These are phyloP conservation scores for Neurospora pannonica DNA, from an alignment of 495 filamentous ascomycete species.

Conservation along the genomic window DNA sequence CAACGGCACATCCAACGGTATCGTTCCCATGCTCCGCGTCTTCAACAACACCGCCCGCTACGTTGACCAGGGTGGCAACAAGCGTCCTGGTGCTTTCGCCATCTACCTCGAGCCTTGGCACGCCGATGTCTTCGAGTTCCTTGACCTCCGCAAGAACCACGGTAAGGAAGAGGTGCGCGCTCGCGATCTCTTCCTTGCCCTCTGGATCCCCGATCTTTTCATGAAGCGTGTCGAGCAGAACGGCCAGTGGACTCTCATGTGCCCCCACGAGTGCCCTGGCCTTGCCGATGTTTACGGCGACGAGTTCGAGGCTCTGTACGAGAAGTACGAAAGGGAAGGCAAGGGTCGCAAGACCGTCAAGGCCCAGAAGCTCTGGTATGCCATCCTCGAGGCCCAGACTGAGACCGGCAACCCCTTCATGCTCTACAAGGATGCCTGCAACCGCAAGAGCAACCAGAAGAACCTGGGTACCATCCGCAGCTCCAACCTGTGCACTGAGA, in stretches of 20 bases:
- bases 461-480: constrained; percentile 95
- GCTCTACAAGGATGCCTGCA: constrained; percentile 98
- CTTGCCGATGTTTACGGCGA: constrained; percentile 95
- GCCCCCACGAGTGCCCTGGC: constrained; percentile 89
- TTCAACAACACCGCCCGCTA: constrained; percentile 99
- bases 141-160: constrained; percentile 97
- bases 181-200: constrained; percentile 92
- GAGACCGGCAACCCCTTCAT: constrained; percentile 99
- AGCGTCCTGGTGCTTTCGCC: constrained; percentile 95
- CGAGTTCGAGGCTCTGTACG: constrained; percentile 91
- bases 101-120: constrained; percentile 99
- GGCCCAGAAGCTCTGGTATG: constrained; percentile 98
- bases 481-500: constrained; percentile 98
- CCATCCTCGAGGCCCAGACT: constrained; percentile 93
- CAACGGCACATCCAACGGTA: constrained; percentile 94
- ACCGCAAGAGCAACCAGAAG: constrained; percentile 99
- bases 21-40: constrained; percentile 94
- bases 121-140: constrained; percentile 92
- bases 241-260: constrained; percentile 93
- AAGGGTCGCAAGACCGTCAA: constrained; percentile 83
- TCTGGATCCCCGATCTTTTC: constrained; percentile 98
- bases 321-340: constrained; percentile 85
- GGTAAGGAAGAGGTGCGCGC: constrained; percentile 97
- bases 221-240: constrained; percentile 99
- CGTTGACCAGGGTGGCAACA: constrained; percentile 98